Evolutionary conservation across 148 eudicot species (phyloP).

Genomic region (Arctostaphylos glauca): DNA sequence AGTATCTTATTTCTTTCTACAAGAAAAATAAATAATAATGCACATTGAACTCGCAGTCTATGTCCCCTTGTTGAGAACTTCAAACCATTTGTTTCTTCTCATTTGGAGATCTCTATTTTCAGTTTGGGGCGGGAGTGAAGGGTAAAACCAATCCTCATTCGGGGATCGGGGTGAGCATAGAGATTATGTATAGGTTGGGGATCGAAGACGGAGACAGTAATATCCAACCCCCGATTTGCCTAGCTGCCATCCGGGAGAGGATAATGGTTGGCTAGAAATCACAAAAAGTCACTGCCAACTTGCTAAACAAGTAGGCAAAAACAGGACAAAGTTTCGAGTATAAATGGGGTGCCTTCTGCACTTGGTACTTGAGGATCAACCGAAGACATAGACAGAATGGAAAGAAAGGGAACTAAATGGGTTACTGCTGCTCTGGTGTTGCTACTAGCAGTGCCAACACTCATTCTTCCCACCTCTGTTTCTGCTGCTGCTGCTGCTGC

Average conservation of each 20-base stretch:
- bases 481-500: not conserved
- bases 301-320: not conserved
- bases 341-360: not conserved
- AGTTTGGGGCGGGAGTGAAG: too few species aligned
- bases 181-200: too few species aligned
- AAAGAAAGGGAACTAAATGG: not conserved
- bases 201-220: too few species aligned
- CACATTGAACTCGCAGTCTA: not conserved
- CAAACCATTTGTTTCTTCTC: not conserved
- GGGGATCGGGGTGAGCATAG: too few species aligned
- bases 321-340: not conserved
- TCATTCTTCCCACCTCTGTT: not conserved
- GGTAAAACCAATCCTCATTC: too few species aligned
- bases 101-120: too few species aligned
- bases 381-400: not conserved
- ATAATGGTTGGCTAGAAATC: not conserved
- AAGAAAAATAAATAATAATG: not conserved
- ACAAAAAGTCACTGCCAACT: not conserved
- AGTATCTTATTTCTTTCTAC: not conserved
- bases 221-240: too few species aligned
- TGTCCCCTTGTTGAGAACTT: not conserved
- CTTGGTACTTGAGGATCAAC: not conserved
- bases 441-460: not conserved
- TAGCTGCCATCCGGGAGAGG: too few species aligned
- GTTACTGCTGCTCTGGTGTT: not conserved